Conservation (phyloP, 495 filamentous ascomycete genomes). For the Penicillium subrubescens region DNA sequence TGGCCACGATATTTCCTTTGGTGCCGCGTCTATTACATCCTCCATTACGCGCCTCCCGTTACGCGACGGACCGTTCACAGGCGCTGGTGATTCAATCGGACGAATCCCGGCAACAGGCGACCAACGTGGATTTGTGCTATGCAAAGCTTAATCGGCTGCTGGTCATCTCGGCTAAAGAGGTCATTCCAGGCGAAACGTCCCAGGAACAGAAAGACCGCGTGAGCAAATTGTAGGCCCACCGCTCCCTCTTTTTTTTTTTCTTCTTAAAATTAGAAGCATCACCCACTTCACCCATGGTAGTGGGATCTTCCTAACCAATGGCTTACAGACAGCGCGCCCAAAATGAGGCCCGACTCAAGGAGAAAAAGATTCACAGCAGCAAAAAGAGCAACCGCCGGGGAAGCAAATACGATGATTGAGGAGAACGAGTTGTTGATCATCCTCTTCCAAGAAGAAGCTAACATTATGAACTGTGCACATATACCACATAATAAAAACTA, state of each 20-base stretch:
- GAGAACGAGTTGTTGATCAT: not conserved
- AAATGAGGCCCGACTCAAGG: conserved; percentile 67
- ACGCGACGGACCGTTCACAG: conserved; percentile 65
- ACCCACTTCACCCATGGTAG: not conserved
- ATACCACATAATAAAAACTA: not conserved
- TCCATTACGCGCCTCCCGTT: conserved; percentile 65
- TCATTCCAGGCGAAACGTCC: conserved; percentile 68
- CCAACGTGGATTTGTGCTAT: conserved; percentile 67
- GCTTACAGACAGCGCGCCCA: conserved; percentile 65
- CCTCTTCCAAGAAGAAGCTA: not conserved
- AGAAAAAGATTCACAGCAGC: conserved; percentile 74
- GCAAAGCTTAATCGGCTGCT: conserved; percentile 62
- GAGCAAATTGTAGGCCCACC: conserved; percentile 62
- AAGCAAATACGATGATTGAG: conserved; percentile 46
- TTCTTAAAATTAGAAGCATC: not conserved
- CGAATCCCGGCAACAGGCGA: conserved; percentile 62
- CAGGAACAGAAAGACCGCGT: conserved; percentile 59
- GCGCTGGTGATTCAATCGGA: conserved; percentile 70
- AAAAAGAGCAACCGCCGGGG: conserved; percentile 77
- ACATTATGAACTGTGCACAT: conserved; percentile 3
- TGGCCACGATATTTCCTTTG: conserved; percentile 57
- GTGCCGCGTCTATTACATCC: conserved; percentile 71
- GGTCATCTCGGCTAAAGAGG: conserved; percentile 49
- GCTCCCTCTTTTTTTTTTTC: not conserved
- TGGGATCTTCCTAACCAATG: not conserved